These are phyloP conservation scores for Cyclaneusma minus DNA, from an alignment of 2,329 filamentous ascomycete species.

Conservation along the genomic window DNA sequence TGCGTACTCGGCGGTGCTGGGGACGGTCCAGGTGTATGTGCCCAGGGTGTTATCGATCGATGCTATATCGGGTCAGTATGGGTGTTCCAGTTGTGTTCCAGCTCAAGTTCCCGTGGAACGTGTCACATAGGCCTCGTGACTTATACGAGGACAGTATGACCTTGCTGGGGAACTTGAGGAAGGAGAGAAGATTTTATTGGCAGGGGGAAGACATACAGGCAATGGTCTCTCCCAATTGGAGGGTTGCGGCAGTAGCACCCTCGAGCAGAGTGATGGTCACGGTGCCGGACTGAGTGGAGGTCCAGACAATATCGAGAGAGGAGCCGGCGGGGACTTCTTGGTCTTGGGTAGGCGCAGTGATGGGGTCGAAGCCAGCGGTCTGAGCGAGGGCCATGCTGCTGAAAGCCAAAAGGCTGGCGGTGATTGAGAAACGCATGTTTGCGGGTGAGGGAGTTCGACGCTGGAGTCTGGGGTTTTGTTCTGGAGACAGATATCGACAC, in stretches of 20 bases:
- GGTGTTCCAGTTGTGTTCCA: not conserved
- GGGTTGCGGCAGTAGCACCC: slow-evolving; percentile 30
- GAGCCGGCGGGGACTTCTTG: slow-evolving; percentile 31
- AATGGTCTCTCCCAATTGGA: slow-evolving; percentile 24
- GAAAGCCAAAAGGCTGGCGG: slow-evolving; percentile 11
- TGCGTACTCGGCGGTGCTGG: slow-evolving; percentile 23
- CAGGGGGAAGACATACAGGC: slow-evolving; percentile 31
- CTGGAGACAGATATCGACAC: too few relatives aligned
- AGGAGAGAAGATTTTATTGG: too few relatives aligned
- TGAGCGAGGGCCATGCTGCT: slow-evolving; percentile 35
- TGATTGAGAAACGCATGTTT: too few relatives aligned
- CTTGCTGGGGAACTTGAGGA: too few relatives aligned
- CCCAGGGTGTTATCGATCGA: slow-evolving; percentile 29
- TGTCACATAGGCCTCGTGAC: too few relatives aligned
- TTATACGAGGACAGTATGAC: too few relatives aligned
- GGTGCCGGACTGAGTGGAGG: slow-evolving; percentile 23
- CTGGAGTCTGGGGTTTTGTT: too few relatives aligned
- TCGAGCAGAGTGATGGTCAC: slow-evolving; percentile 39
- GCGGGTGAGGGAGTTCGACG: too few relatives aligned
- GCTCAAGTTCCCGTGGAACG: too few relatives aligned
- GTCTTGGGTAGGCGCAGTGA: slow-evolving; percentile 29
- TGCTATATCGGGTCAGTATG: slow-evolving; percentile 18
- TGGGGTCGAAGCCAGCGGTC: slow-evolving; percentile 37
- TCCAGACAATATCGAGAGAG: slow-evolving; percentile 35
- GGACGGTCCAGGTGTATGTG: slow-evolving; percentile 34